Conservation (phyloP, 257 asterid species). For the Catharanthus roseus region DNA sequence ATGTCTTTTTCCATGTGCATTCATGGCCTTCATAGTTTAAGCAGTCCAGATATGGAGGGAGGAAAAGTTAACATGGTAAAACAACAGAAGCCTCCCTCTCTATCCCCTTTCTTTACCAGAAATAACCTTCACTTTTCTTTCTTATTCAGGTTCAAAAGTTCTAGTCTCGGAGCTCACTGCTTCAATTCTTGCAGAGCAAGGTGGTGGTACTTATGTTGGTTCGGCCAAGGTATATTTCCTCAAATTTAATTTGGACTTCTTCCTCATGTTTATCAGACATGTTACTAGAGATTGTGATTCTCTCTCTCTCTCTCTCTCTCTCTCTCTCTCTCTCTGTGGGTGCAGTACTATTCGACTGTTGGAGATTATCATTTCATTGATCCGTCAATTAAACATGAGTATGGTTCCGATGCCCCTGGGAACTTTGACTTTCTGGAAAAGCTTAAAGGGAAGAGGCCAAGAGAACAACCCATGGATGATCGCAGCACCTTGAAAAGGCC, state of each 20-base stretch:
- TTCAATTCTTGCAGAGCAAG: conserved; percentile 46
- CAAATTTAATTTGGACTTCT: not conserved
- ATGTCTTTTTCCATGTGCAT: no score
- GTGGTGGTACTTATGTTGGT: conserved; percentile 23
- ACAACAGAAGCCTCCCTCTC: not conserved
- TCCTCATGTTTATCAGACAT: not conserved
- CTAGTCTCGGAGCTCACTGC: conserved; percentile 61
- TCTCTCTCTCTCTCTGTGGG: no score
- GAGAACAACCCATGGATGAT: conserved; percentile 37
- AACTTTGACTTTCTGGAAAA: conserved; percentile 41
- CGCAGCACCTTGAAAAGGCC: conserved; percentile 39
- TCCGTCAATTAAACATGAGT: conserved; percentile 41
- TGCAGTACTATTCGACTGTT: conserved; percentile 16
- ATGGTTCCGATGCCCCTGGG: conserved; percentile 24
- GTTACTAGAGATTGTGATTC: not conserved
- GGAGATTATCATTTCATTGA: conserved; percentile 19
- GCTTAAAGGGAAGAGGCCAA: conserved; percentile 65
- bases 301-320: no score
- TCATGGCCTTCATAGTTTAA: no score
- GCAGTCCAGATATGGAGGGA: not conserved
- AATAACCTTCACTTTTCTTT: conserved; percentile 6
- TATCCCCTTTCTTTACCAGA: not conserved
- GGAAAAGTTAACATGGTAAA: not conserved
- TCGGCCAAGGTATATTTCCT: conserved; percentile 38
- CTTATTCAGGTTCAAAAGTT: conserved; percentile 63